Percentiles rank a stretch among this genome's conserved stretches.
Evolutionary conservation across 805 yeast genomes (phyloP).

Genomic region (Pichia nanzhaoensis): DNA sequence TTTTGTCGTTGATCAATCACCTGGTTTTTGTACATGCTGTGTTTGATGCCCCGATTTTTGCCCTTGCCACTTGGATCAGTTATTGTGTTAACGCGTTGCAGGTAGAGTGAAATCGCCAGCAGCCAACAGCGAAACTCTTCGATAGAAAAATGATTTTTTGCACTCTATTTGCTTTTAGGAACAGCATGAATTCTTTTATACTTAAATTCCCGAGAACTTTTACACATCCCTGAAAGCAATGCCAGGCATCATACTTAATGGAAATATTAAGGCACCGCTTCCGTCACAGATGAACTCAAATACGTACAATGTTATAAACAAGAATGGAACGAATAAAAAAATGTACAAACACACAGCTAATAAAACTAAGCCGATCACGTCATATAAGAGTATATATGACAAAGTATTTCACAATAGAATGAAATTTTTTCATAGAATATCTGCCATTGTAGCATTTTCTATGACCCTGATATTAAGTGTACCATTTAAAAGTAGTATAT

Average conservation of each 20-base stretch:
- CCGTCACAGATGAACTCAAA: too few species aligned
- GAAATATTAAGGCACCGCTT: too few species aligned
- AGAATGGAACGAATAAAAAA: background rate
- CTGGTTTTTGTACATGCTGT: conserved; percentile 2
- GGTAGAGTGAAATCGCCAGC: too few species aligned
- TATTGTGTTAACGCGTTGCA: background rate
- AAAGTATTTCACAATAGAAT: conserved; percentile 24
- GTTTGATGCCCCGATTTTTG: too few species aligned
- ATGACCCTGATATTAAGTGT: conserved; percentile 19
- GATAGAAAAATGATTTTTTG: too few species aligned
- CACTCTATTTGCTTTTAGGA: too few species aligned
- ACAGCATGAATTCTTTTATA: too few species aligned
- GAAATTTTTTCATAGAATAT: conserved; percentile 24
- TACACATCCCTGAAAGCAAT: too few species aligned
- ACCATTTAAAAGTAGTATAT: conserved; percentile 18
- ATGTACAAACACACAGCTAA: background rate
- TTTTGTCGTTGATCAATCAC: conserved; percentile 9
- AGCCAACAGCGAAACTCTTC: too few species aligned
- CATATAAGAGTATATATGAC: conserved; percentile 13
- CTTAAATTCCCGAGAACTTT: too few species aligned
- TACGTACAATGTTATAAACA: background rate
- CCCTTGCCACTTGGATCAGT: background rate
- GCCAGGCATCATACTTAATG: too few species aligned
- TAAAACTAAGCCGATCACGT: background rate
- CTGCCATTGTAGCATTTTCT: conserved; percentile 19